These are phyloP conservation scores for Gaultheria prostrata DNA, from an alignment of 148 eudicot genomes.

Conservation along the genomic window DNA sequence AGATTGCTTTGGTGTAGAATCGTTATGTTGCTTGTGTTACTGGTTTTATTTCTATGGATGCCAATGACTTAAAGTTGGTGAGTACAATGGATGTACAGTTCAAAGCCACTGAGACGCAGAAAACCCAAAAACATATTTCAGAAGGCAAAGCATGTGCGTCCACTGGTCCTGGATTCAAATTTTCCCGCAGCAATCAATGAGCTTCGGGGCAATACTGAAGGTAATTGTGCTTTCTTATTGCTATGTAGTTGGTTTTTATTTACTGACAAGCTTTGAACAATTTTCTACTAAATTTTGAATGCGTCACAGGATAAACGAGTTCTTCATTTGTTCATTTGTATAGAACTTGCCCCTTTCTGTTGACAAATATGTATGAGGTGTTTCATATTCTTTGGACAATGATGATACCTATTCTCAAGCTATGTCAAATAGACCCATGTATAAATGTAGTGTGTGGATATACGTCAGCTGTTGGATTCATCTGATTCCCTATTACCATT, in stretches of 20 bases:
- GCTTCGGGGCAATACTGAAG: conserved; percentile 59
- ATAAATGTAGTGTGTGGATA: neutral
- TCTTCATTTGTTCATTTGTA: neutral
- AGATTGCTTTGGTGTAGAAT: neutral
- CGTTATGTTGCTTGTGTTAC: neutral
- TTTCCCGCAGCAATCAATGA: conserved; percentile 45
- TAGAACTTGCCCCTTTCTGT: neutral
- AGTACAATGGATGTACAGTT: conserved; percentile 36
- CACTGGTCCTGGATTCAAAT: conserved; percentile 57
- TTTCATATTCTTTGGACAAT: neutral
- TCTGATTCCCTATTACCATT: neutral
- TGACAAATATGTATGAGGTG: neutral
- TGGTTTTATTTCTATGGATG: neutral
- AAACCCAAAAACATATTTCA: conserved; percentile 34
- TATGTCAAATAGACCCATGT: neutral
- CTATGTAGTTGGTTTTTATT: neutral
- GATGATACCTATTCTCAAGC: neutral
- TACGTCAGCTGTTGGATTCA: neutral
- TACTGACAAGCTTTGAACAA: neutral
- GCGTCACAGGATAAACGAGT: neutral
- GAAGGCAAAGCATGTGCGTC: conserved; percentile 50
- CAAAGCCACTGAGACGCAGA: conserved; percentile 59
- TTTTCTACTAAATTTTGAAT: neutral
- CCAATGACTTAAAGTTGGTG: conserved; percentile 13
- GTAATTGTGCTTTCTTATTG: conserved; percentile 34